Conservation (phyloP, 2,329 filamentous ascomycete genomes). For the Claviceps pazoutovae region DNA sequence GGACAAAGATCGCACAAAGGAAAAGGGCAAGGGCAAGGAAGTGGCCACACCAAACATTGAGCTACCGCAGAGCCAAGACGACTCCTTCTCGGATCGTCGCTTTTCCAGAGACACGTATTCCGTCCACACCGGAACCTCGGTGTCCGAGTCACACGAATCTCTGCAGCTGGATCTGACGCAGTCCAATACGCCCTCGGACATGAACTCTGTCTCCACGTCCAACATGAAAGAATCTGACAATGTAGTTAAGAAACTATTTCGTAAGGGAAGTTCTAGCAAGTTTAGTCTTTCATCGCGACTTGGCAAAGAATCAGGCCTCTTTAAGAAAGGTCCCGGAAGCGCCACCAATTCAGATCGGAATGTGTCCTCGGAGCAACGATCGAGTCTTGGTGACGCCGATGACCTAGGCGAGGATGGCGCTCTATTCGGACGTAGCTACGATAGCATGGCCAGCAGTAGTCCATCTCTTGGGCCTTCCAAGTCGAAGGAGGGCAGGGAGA, state of each 20-base stretch:
- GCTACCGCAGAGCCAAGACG: constrained; percentile 22
- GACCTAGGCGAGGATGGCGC: constrained; percentile 33
- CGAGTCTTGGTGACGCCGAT: constrained; percentile 43
- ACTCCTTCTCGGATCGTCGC: constrained; percentile 38
- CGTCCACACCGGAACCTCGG: constrained; percentile 42
- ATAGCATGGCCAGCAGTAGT: constrained; percentile 44
- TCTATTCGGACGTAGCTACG: constrained; percentile 35
- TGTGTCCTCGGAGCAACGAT: constrained; percentile 36
- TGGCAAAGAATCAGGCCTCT: constrained; percentile 38
- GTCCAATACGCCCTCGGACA: constrained; percentile 44
- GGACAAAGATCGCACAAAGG: constrained; percentile 18
- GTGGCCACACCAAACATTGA: constrained; percentile 26
- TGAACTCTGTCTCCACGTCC: constrained; percentile 24
- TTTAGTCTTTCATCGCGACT: constrained; percentile 46
- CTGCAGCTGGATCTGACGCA: constrained; percentile 38
- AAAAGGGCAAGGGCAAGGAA: constrained; percentile 25
- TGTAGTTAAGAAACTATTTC: constrained; percentile 45
- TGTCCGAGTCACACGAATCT: constrained; percentile 48
- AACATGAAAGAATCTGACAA: constrained; percentile 39
- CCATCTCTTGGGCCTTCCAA: constrained; percentile 39
- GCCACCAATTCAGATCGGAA: constrained; percentile 44
- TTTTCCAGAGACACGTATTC: constrained; percentile 43
- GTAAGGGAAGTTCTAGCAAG: constrained; percentile 52
- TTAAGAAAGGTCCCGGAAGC: constrained; percentile 46
- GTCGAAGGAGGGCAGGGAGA: constrained; percentile 31